Evolutionary conservation across 2,329 filamentous ascomycete species (phyloP), one percentile per base, ranked within the genome.

Genomic region (Aspergillus costaricaensis): DNA sequence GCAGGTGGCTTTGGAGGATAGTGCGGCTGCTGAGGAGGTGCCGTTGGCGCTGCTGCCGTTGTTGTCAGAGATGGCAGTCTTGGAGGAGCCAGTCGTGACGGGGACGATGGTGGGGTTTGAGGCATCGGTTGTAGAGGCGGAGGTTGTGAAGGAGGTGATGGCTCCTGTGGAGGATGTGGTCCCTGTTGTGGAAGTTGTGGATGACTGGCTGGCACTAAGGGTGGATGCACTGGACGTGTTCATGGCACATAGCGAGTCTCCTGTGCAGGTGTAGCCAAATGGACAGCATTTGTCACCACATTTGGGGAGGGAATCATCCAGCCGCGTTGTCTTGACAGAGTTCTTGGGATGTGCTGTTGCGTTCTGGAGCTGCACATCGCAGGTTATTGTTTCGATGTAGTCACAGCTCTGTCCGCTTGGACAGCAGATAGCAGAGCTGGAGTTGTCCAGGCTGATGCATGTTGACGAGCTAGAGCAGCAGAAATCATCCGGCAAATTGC

Each of bases 211-310:
- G 8, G 63, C 61, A 15, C 65, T 67, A 38, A 63, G 55, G 2
- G 67, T 65, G 4, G 70, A 66, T 39, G 68, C 66, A 27, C 62
- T 66, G 19, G 66, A 62, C 10, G 66, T 60, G 59, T 73, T 63
- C 57, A 75, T 58, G 15, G 66, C 64, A 51, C 74, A 76, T 6
- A 68, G 65, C 25, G 60, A 72, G 59, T 67, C 59, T 30, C 70
- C 69, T 21, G 72, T 65, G 61, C 80, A 82, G n/a, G 65, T 70
- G 61, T 80, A 82, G 53, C 80, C 80, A 54, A 80, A 78, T 7
- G 80, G 79, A 68, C 80, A 82, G 63, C 80, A 82, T 2, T 59
- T 66, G 19, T 68, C 65, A 17, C 76, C 80, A 57, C 80, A 82
- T 51, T 70, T 74, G 14, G 74, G 72, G n/a, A 82, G 69, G 32